Percentiles rank a stretch among this genome's conserved stretches.
phyloP scores from a whole-genome alignment of 805 yeast genomes.

The Lipomyces sp. region DNA sequence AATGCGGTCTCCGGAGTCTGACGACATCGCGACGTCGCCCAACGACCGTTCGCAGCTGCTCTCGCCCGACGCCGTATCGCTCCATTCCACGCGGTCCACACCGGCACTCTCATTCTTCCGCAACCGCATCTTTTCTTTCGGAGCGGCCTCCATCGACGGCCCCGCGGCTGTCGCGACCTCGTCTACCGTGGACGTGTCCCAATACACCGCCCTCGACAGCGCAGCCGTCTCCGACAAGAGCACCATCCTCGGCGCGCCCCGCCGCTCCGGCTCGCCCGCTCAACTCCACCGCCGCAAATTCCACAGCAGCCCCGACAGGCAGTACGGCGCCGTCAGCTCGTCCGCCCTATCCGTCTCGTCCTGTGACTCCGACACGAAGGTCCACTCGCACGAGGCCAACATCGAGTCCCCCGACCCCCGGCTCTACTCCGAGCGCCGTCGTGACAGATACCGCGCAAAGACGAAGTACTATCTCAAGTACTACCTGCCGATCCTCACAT shows the following conservation, averaged over 20 bases:
- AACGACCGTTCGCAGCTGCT: conserved; percentile 15
- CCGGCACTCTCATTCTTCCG: conserved; percentile 18
- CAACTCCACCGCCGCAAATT: conserved; percentile 9
- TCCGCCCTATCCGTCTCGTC: conserved; percentile 21
- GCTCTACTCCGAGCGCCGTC: conserved; percentile 23
- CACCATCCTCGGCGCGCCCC: conserved; percentile 29
- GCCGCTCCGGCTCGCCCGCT: conserved; percentile 16
- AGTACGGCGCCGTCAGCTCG: conserved; percentile 17
- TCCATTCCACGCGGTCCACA: conserved; percentile 12
- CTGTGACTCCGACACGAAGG: conserved; percentile 13
- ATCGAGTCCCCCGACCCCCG: conserved; percentile 17
- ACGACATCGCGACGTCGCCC: conserved; percentile 5
- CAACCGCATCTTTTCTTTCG: conserved; percentile 21
- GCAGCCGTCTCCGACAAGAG: conserved; percentile 18
- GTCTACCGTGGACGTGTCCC: neutral
- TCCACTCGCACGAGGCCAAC: conserved; percentile 1
- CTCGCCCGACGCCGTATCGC: conserved; percentile 17
- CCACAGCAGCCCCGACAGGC: neutral
- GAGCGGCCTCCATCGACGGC: conserved; percentile 1
- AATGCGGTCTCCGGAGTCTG: neutral
- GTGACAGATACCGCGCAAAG: conserved; percentile 24
- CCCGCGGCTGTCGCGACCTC: neutral
- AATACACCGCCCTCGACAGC: conserved; percentile 20
- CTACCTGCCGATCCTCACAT: conserved; percentile 55
- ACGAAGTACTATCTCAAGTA: conserved; percentile 41